phyloP scores from a whole-genome alignment of 768 basidiomycete genomes.

The Podaxis mareebaensis region DNA sequence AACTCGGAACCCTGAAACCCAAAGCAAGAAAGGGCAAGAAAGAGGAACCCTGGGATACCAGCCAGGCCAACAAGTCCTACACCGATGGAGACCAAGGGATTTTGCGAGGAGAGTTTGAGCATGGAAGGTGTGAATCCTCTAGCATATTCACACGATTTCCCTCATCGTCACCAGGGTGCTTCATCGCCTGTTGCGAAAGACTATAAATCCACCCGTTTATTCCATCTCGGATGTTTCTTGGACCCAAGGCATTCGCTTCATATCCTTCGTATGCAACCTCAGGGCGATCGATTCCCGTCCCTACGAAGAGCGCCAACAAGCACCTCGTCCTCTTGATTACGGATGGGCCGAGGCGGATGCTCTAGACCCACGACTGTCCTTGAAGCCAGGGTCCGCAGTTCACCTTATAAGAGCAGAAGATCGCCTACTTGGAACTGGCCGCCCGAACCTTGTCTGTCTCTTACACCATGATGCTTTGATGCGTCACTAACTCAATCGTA shows the following conservation, averaged over 20 bases:
- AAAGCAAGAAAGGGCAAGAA: constrained; percentile 35
- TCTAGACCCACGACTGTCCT: constrained; percentile 16
- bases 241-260: constrained; percentile 22
- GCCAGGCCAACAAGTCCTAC: constrained; percentile 44
- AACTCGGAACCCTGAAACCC: constrained; percentile 38
- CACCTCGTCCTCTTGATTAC: constrained; percentile 31
- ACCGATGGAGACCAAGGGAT: constrained; percentile 21
- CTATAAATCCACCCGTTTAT: constrained; percentile 22
- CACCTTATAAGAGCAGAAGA: constrained; percentile 27
- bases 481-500: constrained; percentile 5
- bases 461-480: background rate
- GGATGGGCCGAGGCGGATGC: constrained; percentile 37
- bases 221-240: constrained; percentile 25
- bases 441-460: constrained; percentile 17
- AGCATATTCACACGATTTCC: background rate
- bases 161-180: constrained; percentile 21
- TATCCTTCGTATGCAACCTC: constrained; percentile 30
- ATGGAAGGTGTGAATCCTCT: constrained; percentile 39
- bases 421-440: constrained; percentile 20
- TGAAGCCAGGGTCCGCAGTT: constrained; percentile 21
- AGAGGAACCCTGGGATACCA: constrained; percentile 33
- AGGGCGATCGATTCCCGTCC: constrained; percentile 25
- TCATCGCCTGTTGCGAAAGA: constrained; percentile 23
- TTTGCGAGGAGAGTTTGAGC: constrained; percentile 45
- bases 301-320: constrained; percentile 19